These are phyloP conservation scores for Tetrahymena elliotti DNA, from an alignment of 73 alveolate genomes.

Conservation along the genomic window DNA sequence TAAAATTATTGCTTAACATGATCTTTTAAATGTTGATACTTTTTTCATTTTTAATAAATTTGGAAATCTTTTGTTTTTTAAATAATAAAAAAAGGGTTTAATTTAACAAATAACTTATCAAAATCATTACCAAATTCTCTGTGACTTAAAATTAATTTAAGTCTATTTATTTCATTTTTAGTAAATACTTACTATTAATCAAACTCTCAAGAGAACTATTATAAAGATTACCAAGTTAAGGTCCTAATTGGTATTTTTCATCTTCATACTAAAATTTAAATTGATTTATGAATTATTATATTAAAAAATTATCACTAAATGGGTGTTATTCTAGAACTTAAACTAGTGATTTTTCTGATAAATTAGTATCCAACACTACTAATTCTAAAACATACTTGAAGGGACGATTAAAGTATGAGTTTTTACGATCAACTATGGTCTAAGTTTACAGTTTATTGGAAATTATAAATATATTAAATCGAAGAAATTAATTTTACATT, in stretches of 20 bases:
- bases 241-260: background rate
- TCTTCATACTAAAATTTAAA: too few species aligned
- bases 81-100: too few species aligned
- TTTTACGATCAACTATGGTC: too few species aligned
- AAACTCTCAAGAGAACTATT: background rate
- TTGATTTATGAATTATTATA: background rate
- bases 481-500: background rate
- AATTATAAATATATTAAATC: too few species aligned
- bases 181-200: background rate
- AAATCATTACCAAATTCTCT: background rate
- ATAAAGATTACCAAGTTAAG: background rate
- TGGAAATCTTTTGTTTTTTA: background rate
- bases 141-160: background rate
- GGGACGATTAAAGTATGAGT: too few species aligned
- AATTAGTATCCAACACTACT: too few species aligned
- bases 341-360: too few species aligned
- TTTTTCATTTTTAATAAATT: background rate
- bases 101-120: too few species aligned
- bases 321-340: too few species aligned
- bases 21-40: background rate
- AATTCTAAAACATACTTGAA: too few species aligned
- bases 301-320: too few species aligned
- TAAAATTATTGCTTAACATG: background rate
- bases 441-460: too few species aligned
- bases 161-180: background rate